phyloP scores from a whole-genome alignment of 2,329 filamentous ascomycete species.

The Plectosphaerella cucumerina region DNA sequence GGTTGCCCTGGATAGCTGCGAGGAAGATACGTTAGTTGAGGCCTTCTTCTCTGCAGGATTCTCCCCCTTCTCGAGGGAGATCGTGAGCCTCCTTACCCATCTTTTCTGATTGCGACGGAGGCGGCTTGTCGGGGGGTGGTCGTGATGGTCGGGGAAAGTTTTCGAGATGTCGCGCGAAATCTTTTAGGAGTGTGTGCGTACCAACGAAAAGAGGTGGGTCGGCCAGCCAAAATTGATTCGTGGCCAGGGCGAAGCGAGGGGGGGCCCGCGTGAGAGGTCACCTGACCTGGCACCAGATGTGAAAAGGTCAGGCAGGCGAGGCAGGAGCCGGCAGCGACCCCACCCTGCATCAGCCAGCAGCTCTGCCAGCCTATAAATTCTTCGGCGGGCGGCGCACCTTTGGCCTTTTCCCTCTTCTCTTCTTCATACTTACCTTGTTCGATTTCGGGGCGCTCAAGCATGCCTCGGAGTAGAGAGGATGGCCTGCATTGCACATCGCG shows the following conservation, averaged over 20 bases:
- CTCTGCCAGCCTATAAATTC: neutral
- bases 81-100: neutral
- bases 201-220: neutral
- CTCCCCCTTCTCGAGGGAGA: neutral
- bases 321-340: neutral
- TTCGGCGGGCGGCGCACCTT: neutral
- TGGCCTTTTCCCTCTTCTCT: conserved; percentile 5
- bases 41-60: neutral
- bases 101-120: conserved; percentile 1
- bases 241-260: neutral
- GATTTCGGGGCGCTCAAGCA: conserved; percentile 38
- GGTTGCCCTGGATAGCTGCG: conserved; percentile 98
- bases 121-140: neutral
- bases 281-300: neutral
- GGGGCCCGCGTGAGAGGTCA: neutral
- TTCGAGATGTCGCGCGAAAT: neutral
- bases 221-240: neutral
- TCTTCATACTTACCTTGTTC: conserved; percentile 49
- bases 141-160: neutral
- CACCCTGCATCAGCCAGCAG: neutral
- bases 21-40: neutral
- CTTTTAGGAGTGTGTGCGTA: neutral
- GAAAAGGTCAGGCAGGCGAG: neutral
- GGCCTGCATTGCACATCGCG: conserved; percentile 49
- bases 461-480: conserved; percentile 33